phyloP scores from a whole-genome alignment of 108 stramenopile genomes.

The Phaeodactylum tricornutum region DNA sequence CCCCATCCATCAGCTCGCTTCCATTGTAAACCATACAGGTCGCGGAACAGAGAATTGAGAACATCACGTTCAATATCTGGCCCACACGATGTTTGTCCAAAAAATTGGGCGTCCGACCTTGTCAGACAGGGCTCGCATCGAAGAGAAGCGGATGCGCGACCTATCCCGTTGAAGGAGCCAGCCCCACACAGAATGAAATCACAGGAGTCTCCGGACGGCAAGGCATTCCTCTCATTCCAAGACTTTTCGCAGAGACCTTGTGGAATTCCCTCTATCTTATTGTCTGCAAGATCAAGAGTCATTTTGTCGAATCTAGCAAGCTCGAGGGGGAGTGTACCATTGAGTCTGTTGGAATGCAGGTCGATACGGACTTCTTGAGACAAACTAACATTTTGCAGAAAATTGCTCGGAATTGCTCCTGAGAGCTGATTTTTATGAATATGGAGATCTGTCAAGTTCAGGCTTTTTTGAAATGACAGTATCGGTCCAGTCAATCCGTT shows the following conservation, averaged over 20 bases:
- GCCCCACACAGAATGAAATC: constrained; percentile 67
- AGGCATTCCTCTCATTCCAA: constrained; percentile 12
- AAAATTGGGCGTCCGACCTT: constrained; percentile 1
- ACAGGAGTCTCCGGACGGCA: constrained; percentile 29
- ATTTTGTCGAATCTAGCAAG: constrained; percentile 51
- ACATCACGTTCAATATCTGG: constrained; percentile 29
- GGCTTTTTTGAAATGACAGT: background rate
- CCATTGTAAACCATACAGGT: constrained; percentile 27
- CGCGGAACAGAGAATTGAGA: constrained; percentile 34
- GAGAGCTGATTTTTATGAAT: constrained; percentile 5
- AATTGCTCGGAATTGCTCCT: constrained; percentile 37
- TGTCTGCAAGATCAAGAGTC: constrained; percentile 55
- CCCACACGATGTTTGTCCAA: background rate
- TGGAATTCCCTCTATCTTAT: constrained; percentile 39
- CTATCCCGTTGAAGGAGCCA: constrained; percentile 38
- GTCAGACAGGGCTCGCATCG: constrained; percentile 28
- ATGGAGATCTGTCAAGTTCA: background rate
- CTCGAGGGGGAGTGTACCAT: constrained; percentile 25
- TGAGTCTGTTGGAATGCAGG: constrained; percentile 11
- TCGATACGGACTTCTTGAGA: background rate
- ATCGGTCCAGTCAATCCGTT: constrained; percentile 1
- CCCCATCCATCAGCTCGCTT: constrained; percentile 10
- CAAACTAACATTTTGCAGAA: constrained; percentile 21
- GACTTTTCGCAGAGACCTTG: constrained; percentile 26
- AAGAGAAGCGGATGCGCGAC: constrained; percentile 16